phyloP scores from a whole-genome alignment of 2,329 filamentous ascomycete species.

The Ophiognomonia clavigignenti-juglandacearum region DNA sequence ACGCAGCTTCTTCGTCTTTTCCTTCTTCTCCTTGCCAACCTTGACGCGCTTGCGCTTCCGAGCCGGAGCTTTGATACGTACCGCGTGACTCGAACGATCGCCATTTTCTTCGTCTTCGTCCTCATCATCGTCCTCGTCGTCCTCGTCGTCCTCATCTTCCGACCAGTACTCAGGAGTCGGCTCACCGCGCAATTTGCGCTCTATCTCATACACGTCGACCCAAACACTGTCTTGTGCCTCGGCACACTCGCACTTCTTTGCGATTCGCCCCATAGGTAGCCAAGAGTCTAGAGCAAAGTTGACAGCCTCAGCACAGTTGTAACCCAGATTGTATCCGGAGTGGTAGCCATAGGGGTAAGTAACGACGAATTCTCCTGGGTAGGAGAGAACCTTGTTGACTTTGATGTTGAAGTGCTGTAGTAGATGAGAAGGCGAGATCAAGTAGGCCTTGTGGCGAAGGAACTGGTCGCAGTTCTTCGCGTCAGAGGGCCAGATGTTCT shows the following conservation, averaged over 20 bases:
- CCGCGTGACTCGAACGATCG: slow-evolving; percentile 67
- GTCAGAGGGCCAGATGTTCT: slow-evolving; percentile 88
- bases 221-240: slow-evolving; percentile 95
- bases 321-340: slow-evolving; percentile 94
- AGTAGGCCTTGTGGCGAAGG: slow-evolving; percentile 92
- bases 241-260: slow-evolving; percentile 94
- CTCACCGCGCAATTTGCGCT: slow-evolving; percentile 88
- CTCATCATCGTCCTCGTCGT: slow-evolving; percentile 61
- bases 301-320: slow-evolving; percentile 98
- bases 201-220: slow-evolving; percentile 94
- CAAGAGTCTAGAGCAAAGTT: slow-evolving; percentile 96
- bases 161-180: slow-evolving; percentile 73
- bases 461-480: slow-evolving; percentile 96
- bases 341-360: slow-evolving; percentile 99
- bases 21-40: slow-evolving; percentile 38
- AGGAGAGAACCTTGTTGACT: slow-evolving; percentile 92
- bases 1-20: slow-evolving; percentile 70
- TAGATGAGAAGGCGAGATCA: slow-evolving; percentile 87
- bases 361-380: slow-evolving; percentile 96
- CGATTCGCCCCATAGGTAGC: slow-evolving; percentile 91
- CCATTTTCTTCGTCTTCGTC: slow-evolving; percentile 58
- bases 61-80: slow-evolving; percentile 55
- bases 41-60: slow-evolving; percentile 65
- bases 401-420: slow-evolving; percentile 88
- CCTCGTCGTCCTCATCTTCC: slow-evolving; percentile 65